Evolutionary conservation across 1,284 basidiomycete genomes (phyloP).

Genomic region (Peniophora sp.): DNA sequence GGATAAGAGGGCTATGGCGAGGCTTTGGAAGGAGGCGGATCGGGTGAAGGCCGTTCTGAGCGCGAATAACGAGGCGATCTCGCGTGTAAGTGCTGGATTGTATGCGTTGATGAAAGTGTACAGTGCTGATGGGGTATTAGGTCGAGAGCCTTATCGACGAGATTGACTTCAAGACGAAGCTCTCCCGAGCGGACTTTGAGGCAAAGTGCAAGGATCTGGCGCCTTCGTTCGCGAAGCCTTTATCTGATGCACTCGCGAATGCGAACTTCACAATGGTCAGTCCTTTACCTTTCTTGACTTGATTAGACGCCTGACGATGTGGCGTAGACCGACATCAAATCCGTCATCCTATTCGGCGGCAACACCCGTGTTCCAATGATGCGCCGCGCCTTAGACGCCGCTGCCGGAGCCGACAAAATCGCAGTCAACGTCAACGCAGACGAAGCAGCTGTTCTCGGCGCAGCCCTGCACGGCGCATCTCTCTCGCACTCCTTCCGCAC

Average conservation of each 20-base stretch:
- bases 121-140: slow-evolving; percentile 31
- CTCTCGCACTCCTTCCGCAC: slow-evolving; percentile 92
- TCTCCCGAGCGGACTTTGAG: slow-evolving; percentile 79
- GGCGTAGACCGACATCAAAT: slow-evolving; percentile 65
- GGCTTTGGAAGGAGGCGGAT: slow-evolving; percentile 89
- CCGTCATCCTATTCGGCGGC: slow-evolving; percentile 89
- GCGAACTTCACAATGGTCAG: slow-evolving; percentile 64
- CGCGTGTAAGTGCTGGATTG: slow-evolving; percentile 43
- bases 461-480: slow-evolving; percentile 88
- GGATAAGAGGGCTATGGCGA: slow-evolving; percentile 86
- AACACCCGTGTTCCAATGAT: slow-evolving; percentile 89
- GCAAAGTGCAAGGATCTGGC: slow-evolving; percentile 56
- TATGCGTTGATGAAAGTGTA: no score
- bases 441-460: slow-evolving; percentile 93
- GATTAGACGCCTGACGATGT: neutral
- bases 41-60: slow-evolving; percentile 91
- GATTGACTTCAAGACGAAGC: slow-evolving; percentile 79
- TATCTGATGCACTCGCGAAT: slow-evolving; percentile 66
- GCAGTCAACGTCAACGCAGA: slow-evolving; percentile 96
- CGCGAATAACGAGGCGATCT: slow-evolving; percentile 78
- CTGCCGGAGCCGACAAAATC: slow-evolving; percentile 78
- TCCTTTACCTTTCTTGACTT: slow-evolving; percentile 2
- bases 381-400: slow-evolving; percentile 69
- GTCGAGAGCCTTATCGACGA: slow-evolving; percentile 89
- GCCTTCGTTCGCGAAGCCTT: slow-evolving; percentile 61